Conservation (phyloP, 441 rosid genomes). For the Brassica hybrid region DNA sequence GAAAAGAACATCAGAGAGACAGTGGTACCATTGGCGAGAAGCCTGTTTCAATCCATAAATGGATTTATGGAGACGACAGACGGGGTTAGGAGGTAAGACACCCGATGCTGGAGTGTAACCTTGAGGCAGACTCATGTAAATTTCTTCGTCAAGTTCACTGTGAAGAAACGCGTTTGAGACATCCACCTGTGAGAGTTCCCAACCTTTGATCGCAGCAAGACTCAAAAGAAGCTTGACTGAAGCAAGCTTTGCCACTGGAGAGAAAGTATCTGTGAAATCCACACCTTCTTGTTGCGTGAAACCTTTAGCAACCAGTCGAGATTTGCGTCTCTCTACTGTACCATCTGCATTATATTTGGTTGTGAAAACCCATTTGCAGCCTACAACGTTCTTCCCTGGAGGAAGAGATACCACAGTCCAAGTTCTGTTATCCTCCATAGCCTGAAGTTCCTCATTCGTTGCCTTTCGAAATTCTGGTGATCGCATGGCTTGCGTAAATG, state of each 20-base stretch:
- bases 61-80: too few relatives aligned
- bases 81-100: too few relatives aligned
- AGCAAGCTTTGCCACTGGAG: too few relatives aligned
- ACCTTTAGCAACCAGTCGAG: neutral
- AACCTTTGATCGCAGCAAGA: too few relatives aligned
- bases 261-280: neutral
- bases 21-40: too few relatives aligned
- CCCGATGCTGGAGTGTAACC: too few relatives aligned
- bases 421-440: neutral
- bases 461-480: neutral
- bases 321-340: fast-evolving
- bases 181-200: too few relatives aligned
- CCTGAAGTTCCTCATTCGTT: neutral
- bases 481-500: neutral
- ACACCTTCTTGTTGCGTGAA: neutral
- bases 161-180: too few relatives aligned
- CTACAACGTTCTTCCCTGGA: neutral
- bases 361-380: neutral
- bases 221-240: too few relatives aligned
- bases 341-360: neutral
- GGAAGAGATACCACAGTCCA: neutral
- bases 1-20: neutral
- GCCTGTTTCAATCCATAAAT: too few relatives aligned
- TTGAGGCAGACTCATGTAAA: too few relatives aligned
- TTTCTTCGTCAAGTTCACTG: too few relatives aligned